These are phyloP conservation scores for Hypomyces perniciosus DNA, from an alignment of 2,329 filamentous ascomycete species.

Conservation along the genomic window DNA sequence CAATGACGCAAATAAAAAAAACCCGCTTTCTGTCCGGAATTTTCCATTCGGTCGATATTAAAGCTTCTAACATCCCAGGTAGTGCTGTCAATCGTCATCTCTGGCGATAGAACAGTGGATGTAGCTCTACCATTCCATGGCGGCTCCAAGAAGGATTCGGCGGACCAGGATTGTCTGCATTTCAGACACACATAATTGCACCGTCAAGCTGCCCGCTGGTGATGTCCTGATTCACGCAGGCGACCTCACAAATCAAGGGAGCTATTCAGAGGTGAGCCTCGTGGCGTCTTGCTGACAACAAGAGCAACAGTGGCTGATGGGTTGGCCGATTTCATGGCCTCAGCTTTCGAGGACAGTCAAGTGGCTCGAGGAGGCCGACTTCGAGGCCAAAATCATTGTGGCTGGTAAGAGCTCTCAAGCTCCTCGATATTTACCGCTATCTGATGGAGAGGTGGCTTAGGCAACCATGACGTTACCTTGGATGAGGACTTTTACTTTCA, in stretches of 20 bases:
- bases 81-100: no score
- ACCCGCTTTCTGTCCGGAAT: background rate
- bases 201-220: slow-evolving; percentile 59
- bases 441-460: slow-evolving; percentile 30
- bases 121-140: slow-evolving; percentile 6
- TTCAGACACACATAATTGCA: slow-evolving; percentile 68
- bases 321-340: background rate
- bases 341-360: slow-evolving; percentile 53
- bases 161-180: slow-evolving; percentile 66
- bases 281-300: background rate
- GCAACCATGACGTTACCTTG: slow-evolving; percentile 71
- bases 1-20: no score
- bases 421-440: background rate
- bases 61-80: no score
- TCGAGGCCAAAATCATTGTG: slow-evolving; percentile 64
- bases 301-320: background rate
- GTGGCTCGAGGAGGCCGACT: slow-evolving; percentile 63
- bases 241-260: slow-evolving; percentile 70
- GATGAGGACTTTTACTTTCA: slow-evolving; percentile 56
- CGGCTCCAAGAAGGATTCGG: slow-evolving; percentile 18
- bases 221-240: slow-evolving; percentile 73
- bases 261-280: slow-evolving; percentile 41
- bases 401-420: slow-evolving; percentile 44
- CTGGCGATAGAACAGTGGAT: background rate
- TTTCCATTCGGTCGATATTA: background rate